Conservation (phyloP, 2,329 filamentous ascomycete species). For the Metarhizium anisopliae region DNA sequence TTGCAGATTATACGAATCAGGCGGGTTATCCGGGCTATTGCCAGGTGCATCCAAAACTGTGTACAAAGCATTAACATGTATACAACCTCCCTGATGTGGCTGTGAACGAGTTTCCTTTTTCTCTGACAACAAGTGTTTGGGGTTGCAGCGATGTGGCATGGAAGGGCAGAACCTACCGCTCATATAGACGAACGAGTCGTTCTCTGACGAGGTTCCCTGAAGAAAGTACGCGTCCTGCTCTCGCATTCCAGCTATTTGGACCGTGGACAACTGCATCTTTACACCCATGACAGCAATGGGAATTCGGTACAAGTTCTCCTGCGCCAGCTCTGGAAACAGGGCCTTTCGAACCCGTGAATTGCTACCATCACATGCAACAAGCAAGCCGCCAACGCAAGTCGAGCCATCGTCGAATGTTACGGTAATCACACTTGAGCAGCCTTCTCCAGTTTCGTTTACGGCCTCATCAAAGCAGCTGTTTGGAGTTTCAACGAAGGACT, state of each 20-base stretch:
- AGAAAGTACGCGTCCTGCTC: conserved; percentile 45
- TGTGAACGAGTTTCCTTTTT: neutral
- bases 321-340: conserved; percentile 22
- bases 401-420: conserved; percentile 39
- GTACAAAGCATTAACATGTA: neutral
- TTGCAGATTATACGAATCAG: conserved; percentile 34
- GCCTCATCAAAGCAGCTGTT: conserved; percentile 15
- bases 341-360: conserved; percentile 31
- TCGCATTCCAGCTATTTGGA: conserved; percentile 31
- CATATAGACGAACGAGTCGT: conserved; percentile 43
- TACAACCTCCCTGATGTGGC: neutral
- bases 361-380: conserved; percentile 43
- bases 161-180: conserved; percentile 28
- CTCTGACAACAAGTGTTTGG: neutral
- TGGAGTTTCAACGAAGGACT: neutral
- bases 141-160: neutral
- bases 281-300: conserved; percentile 41
- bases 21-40: conserved; percentile 23
- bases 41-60: conserved; percentile 39
- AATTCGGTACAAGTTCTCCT: conserved; percentile 24
- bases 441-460: conserved; percentile 15
- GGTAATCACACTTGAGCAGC: conserved; percentile 18
- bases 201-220: conserved; percentile 42
- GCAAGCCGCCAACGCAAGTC: conserved; percentile 28
- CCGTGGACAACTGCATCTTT: conserved; percentile 29